phyloP scores from a whole-genome alignment of 2,329 filamentous ascomycete species.

The Apiospora sp. region DNA sequence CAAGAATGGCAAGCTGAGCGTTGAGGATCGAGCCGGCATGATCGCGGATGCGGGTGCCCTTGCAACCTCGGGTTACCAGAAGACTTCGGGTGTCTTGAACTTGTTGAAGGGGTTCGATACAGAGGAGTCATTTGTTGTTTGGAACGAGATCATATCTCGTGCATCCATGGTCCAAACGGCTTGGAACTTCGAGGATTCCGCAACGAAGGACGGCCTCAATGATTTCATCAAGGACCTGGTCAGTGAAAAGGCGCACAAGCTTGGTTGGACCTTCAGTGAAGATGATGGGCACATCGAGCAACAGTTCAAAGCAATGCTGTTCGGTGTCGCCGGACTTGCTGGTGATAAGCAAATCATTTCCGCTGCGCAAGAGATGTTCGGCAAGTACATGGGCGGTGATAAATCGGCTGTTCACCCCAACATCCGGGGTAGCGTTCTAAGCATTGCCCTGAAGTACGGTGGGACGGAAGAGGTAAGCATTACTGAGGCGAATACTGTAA shows the following conservation, averaged over 20 bases:
- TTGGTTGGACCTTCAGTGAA: constrained; percentile 89
- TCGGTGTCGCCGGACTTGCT: constrained; percentile 80
- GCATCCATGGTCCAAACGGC: constrained; percentile 81
- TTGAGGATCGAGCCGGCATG: constrained; percentile 94
- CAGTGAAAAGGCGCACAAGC: constrained; percentile 80
- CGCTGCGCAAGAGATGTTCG: constrained; percentile 89
- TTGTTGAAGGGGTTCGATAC: constrained; percentile 85
- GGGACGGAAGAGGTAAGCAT: constrained; percentile 77
- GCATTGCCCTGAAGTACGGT: constrained; percentile 83
- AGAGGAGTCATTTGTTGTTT: constrained; percentile 91
- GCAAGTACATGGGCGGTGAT: constrained; percentile 82
- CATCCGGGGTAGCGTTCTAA: constrained; percentile 85
- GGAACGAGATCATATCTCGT: constrained; percentile 88
- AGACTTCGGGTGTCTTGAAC: constrained; percentile 87
- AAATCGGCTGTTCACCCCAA: constrained; percentile 88
- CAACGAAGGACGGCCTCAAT: constrained; percentile 78
- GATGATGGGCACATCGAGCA: constrained; percentile 88
- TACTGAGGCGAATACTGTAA: neutral
- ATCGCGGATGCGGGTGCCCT: constrained; percentile 91
- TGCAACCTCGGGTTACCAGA: constrained; percentile 89
- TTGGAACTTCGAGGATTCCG: constrained; percentile 87
- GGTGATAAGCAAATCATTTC: constrained; percentile 81
- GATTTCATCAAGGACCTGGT: constrained; percentile 83
- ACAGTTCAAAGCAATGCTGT: constrained; percentile 93
- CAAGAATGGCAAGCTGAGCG: constrained; percentile 78